Conservation (phyloP, 164 flowering plant genomes). For the Stephania cephalantha region DNA sequence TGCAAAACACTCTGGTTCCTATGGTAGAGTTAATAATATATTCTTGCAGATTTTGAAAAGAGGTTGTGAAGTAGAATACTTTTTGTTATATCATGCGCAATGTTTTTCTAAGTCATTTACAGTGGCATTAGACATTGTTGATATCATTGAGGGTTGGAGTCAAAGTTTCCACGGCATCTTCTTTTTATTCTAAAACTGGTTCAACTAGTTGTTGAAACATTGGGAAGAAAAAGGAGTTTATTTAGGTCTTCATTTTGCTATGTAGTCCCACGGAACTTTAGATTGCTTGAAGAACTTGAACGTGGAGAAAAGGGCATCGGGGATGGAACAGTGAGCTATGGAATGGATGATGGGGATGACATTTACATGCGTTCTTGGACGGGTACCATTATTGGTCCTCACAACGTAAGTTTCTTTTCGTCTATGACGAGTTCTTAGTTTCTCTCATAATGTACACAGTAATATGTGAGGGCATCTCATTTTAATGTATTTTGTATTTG, state of each 20-base stretch:
- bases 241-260: conserved; percentile 6
- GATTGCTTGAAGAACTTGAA: conserved; percentile 89
- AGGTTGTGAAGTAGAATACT: not conserved
- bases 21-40: not conserved
- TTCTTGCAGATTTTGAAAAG: not conserved
- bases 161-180: not conserved
- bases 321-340: conserved; percentile 94
- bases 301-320: conserved; percentile 93
- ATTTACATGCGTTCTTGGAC: conserved; percentile 95
- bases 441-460: not conserved
- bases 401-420: conserved; percentile 44
- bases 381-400: conserved; percentile 85
- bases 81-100: not conserved
- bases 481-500: not conserved
- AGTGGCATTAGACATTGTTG: not conserved
- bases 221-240: not conserved
- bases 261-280: conserved; percentile 83
- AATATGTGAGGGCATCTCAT: not conserved
- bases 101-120: not conserved
- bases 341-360: conserved; percentile 93
- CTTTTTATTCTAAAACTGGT: not conserved
- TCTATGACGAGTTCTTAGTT: not conserved
- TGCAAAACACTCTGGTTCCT: not conserved
- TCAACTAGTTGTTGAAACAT: not conserved
- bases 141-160: not conserved